Evolutionary conservation across 2,329 filamentous ascomycete genomes (phyloP), one percentile per base, ranked within the genome.

Genomic region (Sporothrix pseudoabietina): DNA sequence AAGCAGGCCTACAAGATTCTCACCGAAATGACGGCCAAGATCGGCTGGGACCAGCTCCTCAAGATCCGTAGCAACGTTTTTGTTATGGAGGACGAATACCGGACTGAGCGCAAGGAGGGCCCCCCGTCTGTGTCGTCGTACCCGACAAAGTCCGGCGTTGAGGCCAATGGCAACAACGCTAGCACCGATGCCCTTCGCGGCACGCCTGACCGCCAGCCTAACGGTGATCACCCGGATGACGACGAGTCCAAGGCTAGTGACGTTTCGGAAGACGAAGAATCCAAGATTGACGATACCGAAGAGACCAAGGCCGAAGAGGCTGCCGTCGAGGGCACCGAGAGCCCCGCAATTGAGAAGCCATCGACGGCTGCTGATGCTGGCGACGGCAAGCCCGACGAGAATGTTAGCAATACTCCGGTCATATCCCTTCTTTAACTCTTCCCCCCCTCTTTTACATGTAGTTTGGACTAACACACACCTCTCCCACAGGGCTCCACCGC

Each of bases 11-110:
- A 99, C 83, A 91, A 91, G 76, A 91, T 99, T 47, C 85, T 99
- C 75, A 98, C 96, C 0, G 95, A 98, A 80, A 95, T 99, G 85
- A 97, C 95, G 0, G 91, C 94, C 75, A 95, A 96, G 82, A 98
- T 99, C 78, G 96, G 96, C 54, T 99, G 96, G 96, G 96, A 99
- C 78, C 94, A 98, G 80, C 86, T 99, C 30, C 85, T 99, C 70
- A 97, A 94, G 82, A 97, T 97, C 78, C 89, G 96, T 77, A 98
- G 95, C 83, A 94, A 95, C 76, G 96, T 99, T 1, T 99, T 99
- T 78, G 96, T 99, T 68, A 99, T 99, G 96, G 96, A 99, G 81
- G 96, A 99, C 79, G 96, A 99, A 81, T 99, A 99, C 80, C 90
- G 96, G 68, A 92, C 91, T 73, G 96, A 98, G 83, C 93, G 92